These are phyloP conservation scores for Phialemonium atrogriseum DNA, from an alignment of 2,329 filamentous ascomycete species.

Conservation along the genomic window DNA sequence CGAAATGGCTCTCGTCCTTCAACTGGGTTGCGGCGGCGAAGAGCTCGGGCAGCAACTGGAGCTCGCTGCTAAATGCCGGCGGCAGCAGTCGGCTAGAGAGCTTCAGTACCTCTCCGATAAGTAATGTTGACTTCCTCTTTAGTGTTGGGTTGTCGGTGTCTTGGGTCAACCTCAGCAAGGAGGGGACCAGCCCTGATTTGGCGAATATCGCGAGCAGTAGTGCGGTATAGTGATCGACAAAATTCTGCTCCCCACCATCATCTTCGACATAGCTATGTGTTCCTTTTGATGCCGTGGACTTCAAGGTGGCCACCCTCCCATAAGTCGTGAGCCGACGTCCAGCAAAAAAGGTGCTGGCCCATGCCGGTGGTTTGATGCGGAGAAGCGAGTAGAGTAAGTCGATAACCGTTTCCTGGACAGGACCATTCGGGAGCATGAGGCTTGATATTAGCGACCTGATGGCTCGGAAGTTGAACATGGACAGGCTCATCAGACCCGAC, in stretches of 20 bases:
- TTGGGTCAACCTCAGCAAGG: constrained; percentile 56
- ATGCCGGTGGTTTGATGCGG: constrained; percentile 85
- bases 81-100: constrained; percentile 81
- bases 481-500: constrained; percentile 82
- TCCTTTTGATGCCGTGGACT: constrained; percentile 45
- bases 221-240: constrained; percentile 91
- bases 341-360: constrained; percentile 92
- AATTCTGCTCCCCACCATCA: constrained; percentile 65
- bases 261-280: constrained; percentile 52
- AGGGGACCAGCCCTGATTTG: constrained; percentile 63
- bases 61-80: constrained; percentile 67
- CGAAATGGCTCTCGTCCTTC: constrained; percentile 61
- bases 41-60: constrained; percentile 83
- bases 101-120: constrained; percentile 87
- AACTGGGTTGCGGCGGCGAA: constrained; percentile 71
- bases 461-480: constrained; percentile 80
- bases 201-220: constrained; percentile 80
- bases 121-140: constrained; percentile 79
- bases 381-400: constrained; percentile 75
- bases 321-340: constrained; percentile 91
- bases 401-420: constrained; percentile 66
- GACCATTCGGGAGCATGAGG: constrained; percentile 47
- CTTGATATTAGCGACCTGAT: constrained; percentile 69
- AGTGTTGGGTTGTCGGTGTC: constrained; percentile 60
- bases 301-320: constrained; percentile 82